Conservation (phyloP, 345 rosid genomes). For the Lumnitzera racemosa region DNA sequence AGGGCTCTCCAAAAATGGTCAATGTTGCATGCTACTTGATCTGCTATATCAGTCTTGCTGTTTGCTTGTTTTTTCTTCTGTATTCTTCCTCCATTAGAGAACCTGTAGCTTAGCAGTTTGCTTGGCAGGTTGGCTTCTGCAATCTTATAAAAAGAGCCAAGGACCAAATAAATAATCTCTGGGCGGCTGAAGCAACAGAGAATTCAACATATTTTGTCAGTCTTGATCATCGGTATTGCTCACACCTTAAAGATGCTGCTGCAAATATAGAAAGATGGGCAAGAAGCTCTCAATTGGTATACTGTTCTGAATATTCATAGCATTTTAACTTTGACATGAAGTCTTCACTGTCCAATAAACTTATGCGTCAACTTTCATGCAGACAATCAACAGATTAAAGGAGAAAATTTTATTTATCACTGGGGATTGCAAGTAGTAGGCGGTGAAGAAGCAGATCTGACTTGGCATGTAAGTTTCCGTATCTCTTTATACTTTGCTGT, state of each 20-base stretch:
- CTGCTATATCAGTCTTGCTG: not conserved
- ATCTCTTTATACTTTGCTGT: too few species aligned
- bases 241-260: constrained; percentile 60
- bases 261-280: constrained; percentile 55
- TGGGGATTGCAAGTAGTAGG: constrained; percentile 31
- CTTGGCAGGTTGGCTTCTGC: constrained; percentile 69
- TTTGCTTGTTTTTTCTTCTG: not conserved
- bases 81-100: not conserved
- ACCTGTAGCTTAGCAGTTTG: not conserved
- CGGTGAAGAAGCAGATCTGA: constrained; percentile 5
- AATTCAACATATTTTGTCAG: constrained; percentile 53
- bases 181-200: constrained; percentile 88
- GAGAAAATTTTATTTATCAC: constrained; percentile 45
- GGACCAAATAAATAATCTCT: constrained; percentile 55
- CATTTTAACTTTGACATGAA: too few species aligned
- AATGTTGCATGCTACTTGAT: not conserved
- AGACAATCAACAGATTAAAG: constrained; percentile 52
- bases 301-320: constrained; percentile 3
- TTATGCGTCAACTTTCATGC: constrained; percentile 13
- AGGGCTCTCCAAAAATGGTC: too few species aligned
- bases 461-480: constrained; percentile 14
- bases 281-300: constrained; percentile 47
- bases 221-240: constrained; percentile 36
- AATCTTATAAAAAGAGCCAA: constrained; percentile 75
- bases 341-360: not conserved